Conservation (phyloP, 371 early-diverging fungal genomes). For the Syncephalastrum monosporum region DNA sequence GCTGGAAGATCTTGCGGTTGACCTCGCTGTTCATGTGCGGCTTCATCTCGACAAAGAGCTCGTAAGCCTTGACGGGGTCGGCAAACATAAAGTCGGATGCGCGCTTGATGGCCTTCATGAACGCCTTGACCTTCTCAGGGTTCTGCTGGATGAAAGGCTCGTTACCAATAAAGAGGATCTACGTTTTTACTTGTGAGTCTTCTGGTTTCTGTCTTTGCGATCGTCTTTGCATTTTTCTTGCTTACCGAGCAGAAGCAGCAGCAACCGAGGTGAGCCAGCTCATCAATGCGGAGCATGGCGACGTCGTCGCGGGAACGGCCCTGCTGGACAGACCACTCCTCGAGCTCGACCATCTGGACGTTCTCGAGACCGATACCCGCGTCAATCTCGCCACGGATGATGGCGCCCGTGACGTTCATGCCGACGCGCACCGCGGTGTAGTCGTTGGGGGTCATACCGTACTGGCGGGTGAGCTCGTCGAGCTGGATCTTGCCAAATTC, state of each 20-base stretch:
- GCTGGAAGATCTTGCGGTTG: slow-evolving; percentile 65
- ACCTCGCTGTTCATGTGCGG: slow-evolving; percentile 53
- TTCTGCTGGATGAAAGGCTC: slow-evolving; percentile 55
- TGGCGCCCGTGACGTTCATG: slow-evolving; percentile 66
- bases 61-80: slow-evolving; percentile 54
- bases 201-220: no score
- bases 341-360: slow-evolving; percentile 69
- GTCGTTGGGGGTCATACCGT: slow-evolving; percentile 61
- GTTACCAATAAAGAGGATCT: slow-evolving; percentile 68
- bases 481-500: slow-evolving; percentile 70
- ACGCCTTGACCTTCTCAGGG: slow-evolving; percentile 58
- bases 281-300: slow-evolving; percentile 67
- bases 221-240: not conserved
- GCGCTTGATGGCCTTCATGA: slow-evolving; percentile 56
- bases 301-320: slow-evolving; percentile 56
- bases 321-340: slow-evolving; percentile 59
- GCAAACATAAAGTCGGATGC: slow-evolving; percentile 57
- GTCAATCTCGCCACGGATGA: slow-evolving; percentile 61
- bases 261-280: slow-evolving; percentile 63
- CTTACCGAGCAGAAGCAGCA: slow-evolving; percentile 69
- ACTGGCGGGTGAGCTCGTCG: slow-evolving; percentile 59
- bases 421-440: slow-evolving; percentile 66
- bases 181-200: not conserved
- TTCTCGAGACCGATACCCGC: slow-evolving; percentile 75
- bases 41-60: slow-evolving; percentile 58